Base-by-base conservation (phyloP, 352 stramenopile species). In the Phytopythium vexans region DNA sequence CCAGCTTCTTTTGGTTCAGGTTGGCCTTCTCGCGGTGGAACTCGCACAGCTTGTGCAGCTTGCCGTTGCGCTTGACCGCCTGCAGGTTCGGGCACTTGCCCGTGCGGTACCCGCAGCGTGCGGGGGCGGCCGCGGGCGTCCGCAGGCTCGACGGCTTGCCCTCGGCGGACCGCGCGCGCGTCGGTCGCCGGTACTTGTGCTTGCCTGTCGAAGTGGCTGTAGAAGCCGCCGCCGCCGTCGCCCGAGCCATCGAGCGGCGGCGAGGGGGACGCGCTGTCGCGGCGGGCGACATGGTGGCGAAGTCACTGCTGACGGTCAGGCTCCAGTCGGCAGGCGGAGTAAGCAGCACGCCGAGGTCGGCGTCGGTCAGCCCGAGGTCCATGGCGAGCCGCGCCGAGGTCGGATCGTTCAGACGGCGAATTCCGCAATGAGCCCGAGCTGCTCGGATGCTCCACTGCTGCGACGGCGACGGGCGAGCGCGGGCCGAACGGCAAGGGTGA, bases 1-100 rank as follows among this genome's bases (percentile, higher is more conserved):
- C 82, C 49, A 92, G 68, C 58, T 92, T 92, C 68, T 90, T 90
- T 58, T 92, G 82, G 66, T 90, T 92, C 51, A 85, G 65, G 66
- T 92, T 92, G 55, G 79, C 79, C 54, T 88, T 86, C 58, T 89
- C 79, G 62, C 82, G 79, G 54, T 92, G 82, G 64, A 88, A 89
- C 54, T 92, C 82, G 69, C 82, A 92, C 37, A 92, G 63, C 54
- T 92, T 92, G 77, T 92, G 82, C 47, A 88, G 66, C 66, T 83
- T 89, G 54, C 82, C 82, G 47, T 92, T 90, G 69, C 79, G 79
- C 64, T 92, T 92, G 38, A 89, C 63, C 4, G 82, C 75, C 58
- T 89, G 82, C 46, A 90, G 61, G 62, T 92, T 88, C 60, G 69
- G 72, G 66, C 82, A 92, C 60, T 92, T 92, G 59, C 82, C 82